Base-by-base conservation (phyloP, 2,329 filamentous ascomycete species). In the Periconia sp. region DNA sequence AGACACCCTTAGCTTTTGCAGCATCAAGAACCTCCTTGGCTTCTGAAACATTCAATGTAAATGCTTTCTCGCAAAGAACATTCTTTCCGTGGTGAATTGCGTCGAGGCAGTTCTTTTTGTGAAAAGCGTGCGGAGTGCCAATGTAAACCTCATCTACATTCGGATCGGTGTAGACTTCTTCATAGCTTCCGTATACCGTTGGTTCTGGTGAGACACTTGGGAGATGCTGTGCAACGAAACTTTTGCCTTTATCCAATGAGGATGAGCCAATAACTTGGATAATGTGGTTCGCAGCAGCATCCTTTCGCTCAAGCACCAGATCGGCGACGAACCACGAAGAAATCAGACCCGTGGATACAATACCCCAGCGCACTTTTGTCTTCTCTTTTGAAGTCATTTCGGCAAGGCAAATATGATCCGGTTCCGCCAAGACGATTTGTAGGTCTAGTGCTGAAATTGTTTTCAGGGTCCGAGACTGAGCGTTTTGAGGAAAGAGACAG, bases 11-110 rank as follows among this genome's bases (percentile, higher is more conserved):
- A 65, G 82, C 79, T 68, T 78, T 82, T 11, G 91, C 91, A 49
- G 82, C 85, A 54, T 86, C 83, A 52, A 87, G 81, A n/a, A 95
- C 80, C 69, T 85, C 85, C 73, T 82, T 83, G 15, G 88, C 79
- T 75, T 95, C 90, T 11, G 83, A 78, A 2, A 87, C 89, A 57
- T 86, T 94, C 57, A 92, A 88, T 1, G 91, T 93, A 62, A 95
- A 86, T 0, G 91, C 83, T 79, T 95, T 95, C 73, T 95, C 91
- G 73, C 90, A 94, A 41, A 95, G 82, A 17, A 95, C 89, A 64
- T 92, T 81, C 79, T 94, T 95, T 63, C 89, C 88, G 7, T 88
- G 88, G 59, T 88, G 81, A 27, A 95, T 81, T 20, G 86, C 88
- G 18, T 93, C 81, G 82, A 91, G 89, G 59, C 84, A 82, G 72